phyloP scores from a whole-genome alignment of 768 basidiomycete species.

The Kondoa subrosea region DNA sequence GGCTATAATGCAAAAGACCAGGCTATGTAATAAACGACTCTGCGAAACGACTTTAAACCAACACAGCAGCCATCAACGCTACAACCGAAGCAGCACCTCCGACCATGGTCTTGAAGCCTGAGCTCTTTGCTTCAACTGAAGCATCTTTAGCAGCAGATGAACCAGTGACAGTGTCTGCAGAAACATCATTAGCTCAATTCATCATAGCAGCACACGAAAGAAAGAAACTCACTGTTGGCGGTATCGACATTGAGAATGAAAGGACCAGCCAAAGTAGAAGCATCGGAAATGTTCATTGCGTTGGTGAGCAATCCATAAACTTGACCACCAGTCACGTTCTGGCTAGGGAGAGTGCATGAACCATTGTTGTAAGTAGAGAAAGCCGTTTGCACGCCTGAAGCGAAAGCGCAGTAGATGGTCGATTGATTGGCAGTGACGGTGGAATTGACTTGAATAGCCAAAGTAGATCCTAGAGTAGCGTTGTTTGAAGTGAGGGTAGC shows the following conservation, averaged over 20 bases:
- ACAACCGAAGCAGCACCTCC: too few species aligned
- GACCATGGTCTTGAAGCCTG: too few species aligned
- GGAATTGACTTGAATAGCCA: background rate
- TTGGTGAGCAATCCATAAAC: background rate
- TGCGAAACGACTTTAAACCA: too few species aligned
- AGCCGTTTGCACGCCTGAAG: background rate
- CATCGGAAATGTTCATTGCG: background rate
- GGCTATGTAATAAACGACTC: too few species aligned
- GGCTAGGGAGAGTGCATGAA: background rate
- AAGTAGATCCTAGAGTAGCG: background rate
- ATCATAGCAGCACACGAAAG: too few species aligned
- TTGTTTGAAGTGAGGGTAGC: background rate
- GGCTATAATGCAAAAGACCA: too few species aligned
- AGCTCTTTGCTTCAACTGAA: too few species aligned
- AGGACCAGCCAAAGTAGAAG: conserved; percentile 13
- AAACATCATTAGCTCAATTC: too few species aligned
- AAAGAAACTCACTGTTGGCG: conserved; percentile 3
- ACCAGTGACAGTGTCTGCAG: background rate
- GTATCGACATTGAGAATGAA: conserved; percentile 11
- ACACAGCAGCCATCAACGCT: too few species aligned
- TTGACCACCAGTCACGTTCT: background rate
- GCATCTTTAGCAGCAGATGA: background rate
- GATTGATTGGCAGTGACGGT: background rate
- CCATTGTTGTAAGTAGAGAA: background rate
- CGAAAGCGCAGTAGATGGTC: background rate